phyloP scores from a whole-genome alignment of 2,329 filamentous ascomycete species.

The Domatiomyces catenatus region DNA sequence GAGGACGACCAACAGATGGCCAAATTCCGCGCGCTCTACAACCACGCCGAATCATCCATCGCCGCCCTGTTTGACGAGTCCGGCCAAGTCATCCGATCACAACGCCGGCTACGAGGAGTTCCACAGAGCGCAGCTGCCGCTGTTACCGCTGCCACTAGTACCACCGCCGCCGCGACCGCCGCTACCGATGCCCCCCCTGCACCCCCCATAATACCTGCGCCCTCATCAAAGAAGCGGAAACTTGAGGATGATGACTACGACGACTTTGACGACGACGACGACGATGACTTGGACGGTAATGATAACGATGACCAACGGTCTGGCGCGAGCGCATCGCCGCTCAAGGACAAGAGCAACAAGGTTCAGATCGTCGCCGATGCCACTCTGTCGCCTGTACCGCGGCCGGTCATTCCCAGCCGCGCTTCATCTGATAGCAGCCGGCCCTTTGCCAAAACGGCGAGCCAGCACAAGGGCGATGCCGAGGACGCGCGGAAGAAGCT shows the following conservation, averaged over 20 bases:
- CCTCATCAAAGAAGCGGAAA: slow-evolving; percentile 53
- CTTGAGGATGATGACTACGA: slow-evolving; percentile 67
- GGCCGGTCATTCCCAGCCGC: slow-evolving; percentile 34
- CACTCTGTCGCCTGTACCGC: slow-evolving; percentile 34
- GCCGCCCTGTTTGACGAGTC: slow-evolving; percentile 52
- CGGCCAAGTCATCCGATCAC: slow-evolving; percentile 12
- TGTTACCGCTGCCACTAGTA: slow-evolving; percentile 23
- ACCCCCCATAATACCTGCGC: slow-evolving; percentile 28
- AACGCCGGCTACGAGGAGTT: slow-evolving; percentile 4
- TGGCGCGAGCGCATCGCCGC: slow-evolving; percentile 31
- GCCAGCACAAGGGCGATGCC: slow-evolving; percentile 49
- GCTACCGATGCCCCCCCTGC: slow-evolving; percentile 36
- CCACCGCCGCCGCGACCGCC: slow-evolving; percentile 31
- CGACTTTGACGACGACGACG: slow-evolving; percentile 71
- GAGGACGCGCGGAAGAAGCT: slow-evolving; percentile 87
- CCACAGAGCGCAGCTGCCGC: slow-evolving; percentile 35
- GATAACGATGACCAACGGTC: slow-evolving; percentile 43
- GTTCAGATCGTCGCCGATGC: slow-evolving; percentile 19
- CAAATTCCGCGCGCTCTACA: slow-evolving; percentile 64
- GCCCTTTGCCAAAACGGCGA: slow-evolving; percentile 43
- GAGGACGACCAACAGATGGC: slow-evolving; percentile 56
- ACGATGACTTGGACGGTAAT: slow-evolving; percentile 54
- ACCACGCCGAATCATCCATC: slow-evolving; percentile 61
- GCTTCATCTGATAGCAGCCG: slow-evolving; percentile 28
- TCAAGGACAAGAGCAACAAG: slow-evolving; percentile 33